A percentile compares a stretch with the other conserved stretches of the same genome.
Evolutionary conservation across 306 rosid species (phyloP).

Genomic region (Prunus kanzakura): DNA sequence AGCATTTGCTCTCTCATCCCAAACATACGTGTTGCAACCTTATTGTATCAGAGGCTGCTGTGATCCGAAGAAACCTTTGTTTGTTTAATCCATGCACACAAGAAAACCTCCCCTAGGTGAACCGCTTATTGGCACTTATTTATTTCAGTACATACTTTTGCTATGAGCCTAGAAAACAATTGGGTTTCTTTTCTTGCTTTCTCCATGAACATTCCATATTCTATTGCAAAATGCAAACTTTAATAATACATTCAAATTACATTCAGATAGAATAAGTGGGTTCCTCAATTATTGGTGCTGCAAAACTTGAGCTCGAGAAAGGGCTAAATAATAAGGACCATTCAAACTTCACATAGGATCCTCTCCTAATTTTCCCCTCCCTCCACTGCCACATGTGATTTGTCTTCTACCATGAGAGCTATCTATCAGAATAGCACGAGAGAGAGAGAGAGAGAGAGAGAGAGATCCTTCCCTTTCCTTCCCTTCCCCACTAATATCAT

Average conservation of each 20-base stretch:
- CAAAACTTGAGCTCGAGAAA: slow-evolving; percentile 22
- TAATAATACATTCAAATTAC: neutral
- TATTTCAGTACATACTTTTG: neutral
- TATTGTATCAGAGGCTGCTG: slow-evolving; percentile 32
- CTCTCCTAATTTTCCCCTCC: slow-evolving; percentile 33
- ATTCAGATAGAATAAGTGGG: neutral
- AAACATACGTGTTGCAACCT: slow-evolving; percentile 29
- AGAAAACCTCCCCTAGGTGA: neutral
- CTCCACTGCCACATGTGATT: slow-evolving; percentile 43
- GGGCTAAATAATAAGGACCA: slow-evolving; percentile 36
- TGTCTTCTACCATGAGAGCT: slow-evolving; percentile 38
- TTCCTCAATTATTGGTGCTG: slow-evolving; percentile 59
- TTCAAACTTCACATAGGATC: slow-evolving; percentile 63
- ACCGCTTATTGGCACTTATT: too few species aligned
- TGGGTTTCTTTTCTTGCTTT: slow-evolving; percentile 16
- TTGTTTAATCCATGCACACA: slow-evolving; percentile 17
- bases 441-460: neutral
- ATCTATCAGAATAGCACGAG: slow-evolving; percentile 11
- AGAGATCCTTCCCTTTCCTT: slow-evolving; percentile 11
- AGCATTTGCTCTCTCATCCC: slow-evolving; percentile 10
- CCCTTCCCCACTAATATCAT: slow-evolving; percentile 26
- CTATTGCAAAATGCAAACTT: slow-evolving; percentile 3
- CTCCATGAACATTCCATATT: slow-evolving; percentile 33
- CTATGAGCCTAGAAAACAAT: slow-evolving; percentile 16
- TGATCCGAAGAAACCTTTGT: slow-evolving; percentile 40